A percentile compares a stretch with the other conserved stretches of the same genome.
phyloP scores from a whole-genome alignment of 2,329 filamentous ascomycete genomes.

The Myriosclerotinia scirpicola region DNA sequence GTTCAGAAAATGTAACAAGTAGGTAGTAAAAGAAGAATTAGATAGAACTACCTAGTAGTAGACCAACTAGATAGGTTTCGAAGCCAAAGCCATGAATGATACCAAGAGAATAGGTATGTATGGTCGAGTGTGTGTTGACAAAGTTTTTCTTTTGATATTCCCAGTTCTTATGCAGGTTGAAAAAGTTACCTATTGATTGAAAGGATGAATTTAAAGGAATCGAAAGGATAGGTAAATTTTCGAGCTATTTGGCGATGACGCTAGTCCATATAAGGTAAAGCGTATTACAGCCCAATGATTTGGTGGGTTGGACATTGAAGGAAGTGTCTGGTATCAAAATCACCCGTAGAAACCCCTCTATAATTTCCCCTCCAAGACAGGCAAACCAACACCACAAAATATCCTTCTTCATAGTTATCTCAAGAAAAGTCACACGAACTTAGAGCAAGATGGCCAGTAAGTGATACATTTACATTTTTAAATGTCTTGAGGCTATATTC shows the following conservation, averaged over 20 bases:
- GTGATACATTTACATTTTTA: conserved; percentile 22
- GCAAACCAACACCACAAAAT: conserved; percentile 21
- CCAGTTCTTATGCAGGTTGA: no score
- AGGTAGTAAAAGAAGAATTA: neutral
- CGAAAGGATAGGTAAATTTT: conserved; percentile 12
- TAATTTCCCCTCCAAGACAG: conserved; percentile 22
- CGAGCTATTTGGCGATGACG: conserved; percentile 8
- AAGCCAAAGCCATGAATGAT: neutral
- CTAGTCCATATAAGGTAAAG: conserved; percentile 7
- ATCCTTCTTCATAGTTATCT: neutral
- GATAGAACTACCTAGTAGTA: neutral
- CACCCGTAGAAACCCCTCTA: conserved; percentile 20
- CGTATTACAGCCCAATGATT: conserved; percentile 4
- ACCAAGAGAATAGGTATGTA: neutral
- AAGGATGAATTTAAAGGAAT: conserved; percentile 2
- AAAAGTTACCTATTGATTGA: no score
- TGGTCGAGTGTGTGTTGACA: neutral
- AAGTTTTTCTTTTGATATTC: no score
- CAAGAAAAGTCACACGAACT: conserved; percentile 1
- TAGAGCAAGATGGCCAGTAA: conserved; percentile 39
- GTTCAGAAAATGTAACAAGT: neutral
- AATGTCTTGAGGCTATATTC: neutral
- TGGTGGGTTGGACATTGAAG: neutral
- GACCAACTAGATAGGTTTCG: neutral
- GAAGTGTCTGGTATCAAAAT: conserved; percentile 21